Evolutionary conservation across 495 filamentous ascomycete species (phyloP), one percentile per base, ranked within the genome.

Genomic region (Xylaria telfairii): DNA sequence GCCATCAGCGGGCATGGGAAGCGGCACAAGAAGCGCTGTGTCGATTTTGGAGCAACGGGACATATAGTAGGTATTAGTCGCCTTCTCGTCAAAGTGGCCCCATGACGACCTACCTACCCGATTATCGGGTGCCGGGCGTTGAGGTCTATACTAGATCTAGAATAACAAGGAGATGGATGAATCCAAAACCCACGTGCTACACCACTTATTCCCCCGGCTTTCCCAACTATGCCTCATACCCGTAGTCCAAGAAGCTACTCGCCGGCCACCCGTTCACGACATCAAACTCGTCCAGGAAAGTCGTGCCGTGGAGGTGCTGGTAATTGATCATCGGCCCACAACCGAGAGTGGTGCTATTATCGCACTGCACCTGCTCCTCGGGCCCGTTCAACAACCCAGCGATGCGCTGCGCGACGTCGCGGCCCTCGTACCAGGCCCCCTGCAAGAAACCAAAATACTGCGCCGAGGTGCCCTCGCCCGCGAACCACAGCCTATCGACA

Each of bases 401-500:
- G 64, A 91, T 84, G 24, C 81, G 76, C 70, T 81, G 73, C 1
- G 86, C 90, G 0, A 82, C 88, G 57, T 85, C 81, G 26, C 82
- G 80, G 0, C 90, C 90, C 77, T 91, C 89, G 49, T 85, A 89
- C 80, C 83, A 92, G 2, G 79, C 79, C 8, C 79, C 80, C 71
- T 93, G 92, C 79, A 94, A 76, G 77, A 91, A 93, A 0, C 91
- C 91, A 80, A 87, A 94, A 72, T 90, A 92, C 78, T 89, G 83
- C 15, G 87, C 80, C 70, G 88, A 92, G 0, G 90, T 92, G 32
- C 89, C 88, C 74, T 93, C 92, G 1, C 92, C 92, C 0, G 91
- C 91, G 76, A 92, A 94, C 80, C 85, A 92, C 24, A 94, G 75
- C 4, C 87, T 78, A 63, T 85, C 87, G 0, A 90, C 79, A 72